These are phyloP conservation scores for Dothiorella sarmentorum DNA, from an alignment of 2,329 filamentous ascomycete species.

Conservation along the genomic window DNA sequence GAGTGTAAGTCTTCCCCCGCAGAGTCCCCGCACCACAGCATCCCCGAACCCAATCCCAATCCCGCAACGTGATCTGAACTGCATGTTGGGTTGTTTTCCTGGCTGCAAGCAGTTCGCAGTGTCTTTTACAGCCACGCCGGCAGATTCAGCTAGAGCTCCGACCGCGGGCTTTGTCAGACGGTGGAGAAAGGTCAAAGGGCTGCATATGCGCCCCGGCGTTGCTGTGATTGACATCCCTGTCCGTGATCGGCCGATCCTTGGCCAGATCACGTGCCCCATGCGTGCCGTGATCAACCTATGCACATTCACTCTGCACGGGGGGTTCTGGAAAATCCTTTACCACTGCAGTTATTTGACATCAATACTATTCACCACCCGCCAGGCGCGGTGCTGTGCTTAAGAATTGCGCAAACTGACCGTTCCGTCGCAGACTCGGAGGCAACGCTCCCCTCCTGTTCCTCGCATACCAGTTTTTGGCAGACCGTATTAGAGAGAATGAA, in stretches of 20 bases:
- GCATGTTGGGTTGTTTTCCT: background rate
- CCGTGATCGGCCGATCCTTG: constrained; percentile 6
- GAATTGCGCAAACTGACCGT: background rate
- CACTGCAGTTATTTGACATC: background rate
- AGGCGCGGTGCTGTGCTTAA: background rate
- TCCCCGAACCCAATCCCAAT: background rate
- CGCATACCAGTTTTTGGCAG: constrained; percentile 49
- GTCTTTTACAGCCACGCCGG: background rate
- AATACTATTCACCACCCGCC: background rate
- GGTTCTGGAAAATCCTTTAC: background rate
- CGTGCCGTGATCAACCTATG: constrained; percentile 4
- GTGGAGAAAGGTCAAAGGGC: background rate
- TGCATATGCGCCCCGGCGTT: constrained; percentile 6
- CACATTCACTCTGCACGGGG: background rate
- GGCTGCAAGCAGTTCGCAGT: background rate
- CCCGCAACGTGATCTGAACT: constrained; percentile 11
- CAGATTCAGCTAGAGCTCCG: background rate
- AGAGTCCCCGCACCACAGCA: constrained; percentile 8
- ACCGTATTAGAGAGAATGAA: constrained; percentile 46
- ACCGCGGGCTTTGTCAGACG: background rate
- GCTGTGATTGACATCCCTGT: constrained; percentile 13
- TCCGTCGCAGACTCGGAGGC: constrained; percentile 27
- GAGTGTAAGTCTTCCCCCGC: constrained; percentile 34
- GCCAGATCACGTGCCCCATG: constrained; percentile 6
- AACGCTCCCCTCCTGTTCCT: constrained; percentile 43